phyloP scores from a whole-genome alignment of 441 rosid species.

The Populus hybrid region DNA sequence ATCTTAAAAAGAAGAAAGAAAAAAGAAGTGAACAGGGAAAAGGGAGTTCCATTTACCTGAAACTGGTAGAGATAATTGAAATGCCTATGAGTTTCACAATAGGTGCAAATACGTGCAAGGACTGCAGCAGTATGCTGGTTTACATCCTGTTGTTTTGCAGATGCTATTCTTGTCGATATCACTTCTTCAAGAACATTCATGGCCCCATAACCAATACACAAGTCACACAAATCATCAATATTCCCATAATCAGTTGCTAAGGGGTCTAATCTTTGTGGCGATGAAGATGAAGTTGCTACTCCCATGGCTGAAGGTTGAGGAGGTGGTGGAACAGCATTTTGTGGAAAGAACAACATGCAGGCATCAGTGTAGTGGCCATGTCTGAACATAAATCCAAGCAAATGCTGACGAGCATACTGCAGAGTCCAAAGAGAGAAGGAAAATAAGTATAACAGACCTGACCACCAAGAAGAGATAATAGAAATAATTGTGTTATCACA shows the following conservation, averaged over 20 bases:
- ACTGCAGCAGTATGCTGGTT: conserved; percentile 68
- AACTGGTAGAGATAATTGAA: conserved; percentile 91
- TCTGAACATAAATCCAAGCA: conserved; percentile 87
- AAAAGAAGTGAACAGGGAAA: not conserved
- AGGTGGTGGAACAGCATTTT: conserved; percentile 65
- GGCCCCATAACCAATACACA: conserved; percentile 83
- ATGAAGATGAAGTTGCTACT: conserved; percentile 63
- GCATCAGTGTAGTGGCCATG: conserved; percentile 90
- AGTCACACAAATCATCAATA: conserved; percentile 82
- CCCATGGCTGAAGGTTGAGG: conserved; percentile 67
- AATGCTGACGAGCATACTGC: conserved; percentile 94
- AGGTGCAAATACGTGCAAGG: conserved; percentile 82
- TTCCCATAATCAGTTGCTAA: conserved; percentile 94
- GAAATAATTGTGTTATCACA: not conserved
- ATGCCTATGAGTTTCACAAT: conserved; percentile 83
- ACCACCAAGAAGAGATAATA: not conserved
- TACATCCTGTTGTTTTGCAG: conserved; percentile 57
- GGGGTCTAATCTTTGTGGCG: conserved; percentile 94
- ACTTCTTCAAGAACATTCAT: conserved; percentile 86
- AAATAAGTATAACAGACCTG: not conserved
- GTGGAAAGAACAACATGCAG: conserved; percentile 86
- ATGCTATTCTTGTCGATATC: conserved; percentile 63
- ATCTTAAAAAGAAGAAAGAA: not conserved
- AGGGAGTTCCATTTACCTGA: conserved; percentile 52
- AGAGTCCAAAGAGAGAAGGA: conserved; percentile 23